Evolutionary conservation across 192 early-diverging fungal genomes (phyloP), one percentile per base, ranked within the genome.

Genomic region (Dimargaris verticillata): DNA sequence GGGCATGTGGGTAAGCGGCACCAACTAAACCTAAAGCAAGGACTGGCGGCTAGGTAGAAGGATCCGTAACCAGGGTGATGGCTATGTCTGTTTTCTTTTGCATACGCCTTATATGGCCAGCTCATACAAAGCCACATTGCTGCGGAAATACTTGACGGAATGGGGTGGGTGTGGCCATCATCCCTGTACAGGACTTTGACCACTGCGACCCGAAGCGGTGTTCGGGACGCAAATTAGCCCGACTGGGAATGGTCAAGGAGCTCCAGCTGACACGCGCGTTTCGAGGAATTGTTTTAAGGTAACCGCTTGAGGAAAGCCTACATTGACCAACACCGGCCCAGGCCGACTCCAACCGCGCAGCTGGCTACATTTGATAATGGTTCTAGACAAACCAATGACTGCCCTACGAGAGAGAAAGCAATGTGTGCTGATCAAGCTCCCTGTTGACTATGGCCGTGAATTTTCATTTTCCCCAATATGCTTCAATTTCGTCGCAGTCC

Each of bases 161-260:
- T n/a, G n/a, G n/a, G n/a, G n/a, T n/a, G n/a, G n/a, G n/a, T n/a
- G n/a, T n/a, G n/a, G n/a, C n/a, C n/a, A n/a, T n/a, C n/a, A n/a
- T n/a, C 47, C 18, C 9, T 48, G 47, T 4, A 2, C 47, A 48
- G 91, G 96, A 99, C 71, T 99, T 99, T 78, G 89, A 88, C 61
- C 96, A 99, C 68, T 97, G 94, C 74, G 96, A 99, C 69, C 96
- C 96, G 0, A 94, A 95, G 71, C 83, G 93, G 18, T 97, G 94
- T 72, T 95, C 91, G 3, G 94, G 96, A 54, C 84, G 87, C 50
- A 90, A 91, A 65, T 70, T 99, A 7, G 87, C 79, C 20, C 85
- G 94, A 48, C 68, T 87, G 62, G 80, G 83, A 43, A 75, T 93
- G 57, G 77, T 96, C 24, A 80, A 86, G 25, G 80, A 80, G 28